Conservation (phyloP, 768 basidiomycete species). For the Phanerodontia chrysosporium region DNA sequence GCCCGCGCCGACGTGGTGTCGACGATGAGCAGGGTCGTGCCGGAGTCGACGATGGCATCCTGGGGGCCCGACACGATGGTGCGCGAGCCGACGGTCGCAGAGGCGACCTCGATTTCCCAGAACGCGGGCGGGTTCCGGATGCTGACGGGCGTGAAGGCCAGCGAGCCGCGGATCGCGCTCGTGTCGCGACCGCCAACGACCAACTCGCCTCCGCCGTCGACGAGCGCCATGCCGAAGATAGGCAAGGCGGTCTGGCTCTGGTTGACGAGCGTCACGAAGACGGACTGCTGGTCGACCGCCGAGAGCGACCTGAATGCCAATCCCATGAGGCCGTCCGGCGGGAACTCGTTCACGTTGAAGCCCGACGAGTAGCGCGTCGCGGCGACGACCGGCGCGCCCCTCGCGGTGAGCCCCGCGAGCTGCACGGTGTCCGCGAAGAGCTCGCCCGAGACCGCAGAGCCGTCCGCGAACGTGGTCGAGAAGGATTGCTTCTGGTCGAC, state of each 20-base stretch:
- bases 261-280: constrained; percentile 38
- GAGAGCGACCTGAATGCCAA: constrained; percentile 29
- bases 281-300: constrained; percentile 14
- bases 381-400: constrained; percentile 39
- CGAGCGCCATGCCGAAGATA: constrained; percentile 47
- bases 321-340: constrained; percentile 40
- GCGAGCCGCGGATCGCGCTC: constrained; percentile 37
- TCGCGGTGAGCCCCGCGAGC: constrained; percentile 29
- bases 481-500: constrained; percentile 24
- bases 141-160: constrained; percentile 39
- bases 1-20: constrained; percentile 12
- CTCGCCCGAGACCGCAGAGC: constrained; percentile 35
- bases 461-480: constrained; percentile 34
- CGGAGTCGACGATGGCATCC: constrained; percentile 28
- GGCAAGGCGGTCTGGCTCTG: constrained; percentile 30
- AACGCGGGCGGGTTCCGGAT: constrained; percentile 25
- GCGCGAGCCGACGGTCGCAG: constrained; percentile 18
- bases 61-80: constrained; percentile 6
- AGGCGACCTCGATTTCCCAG: constrained; percentile 26
- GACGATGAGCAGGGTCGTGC: constrained; percentile 27
- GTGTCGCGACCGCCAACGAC: constrained; percentile 52
- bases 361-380: constrained; percentile 35
- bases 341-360: constrained; percentile 23
- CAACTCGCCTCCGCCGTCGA: constrained; percentile 41
- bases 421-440: constrained; percentile 40